phyloP scores from a whole-genome alignment of 441 rosid species.

The Mallotus repandus region DNA sequence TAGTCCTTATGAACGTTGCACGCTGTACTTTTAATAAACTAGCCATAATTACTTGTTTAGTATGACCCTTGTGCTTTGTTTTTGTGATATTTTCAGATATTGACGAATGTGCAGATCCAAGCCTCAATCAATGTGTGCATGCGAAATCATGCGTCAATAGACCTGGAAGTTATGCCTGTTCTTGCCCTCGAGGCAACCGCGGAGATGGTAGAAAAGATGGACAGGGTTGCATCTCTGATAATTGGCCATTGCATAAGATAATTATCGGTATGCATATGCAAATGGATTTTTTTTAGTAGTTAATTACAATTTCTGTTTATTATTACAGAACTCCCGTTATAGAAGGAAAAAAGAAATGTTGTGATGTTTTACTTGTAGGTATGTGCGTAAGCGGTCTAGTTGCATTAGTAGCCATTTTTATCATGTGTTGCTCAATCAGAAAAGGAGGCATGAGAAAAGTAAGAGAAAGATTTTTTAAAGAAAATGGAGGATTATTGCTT shows the following conservation, averaged over 20 bases:
- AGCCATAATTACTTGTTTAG: too few species aligned
- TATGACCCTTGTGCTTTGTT: not conserved
- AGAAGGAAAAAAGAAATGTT: not conserved
- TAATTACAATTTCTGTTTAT: not conserved
- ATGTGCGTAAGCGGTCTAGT: conserved; percentile 17
- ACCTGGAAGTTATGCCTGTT: conserved; percentile 21
- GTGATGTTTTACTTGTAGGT: conserved; percentile 11
- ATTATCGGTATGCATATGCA: not conserved
- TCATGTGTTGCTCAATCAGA: conserved; percentile 14
- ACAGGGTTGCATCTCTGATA: not conserved
- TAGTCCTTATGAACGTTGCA: too few species aligned
- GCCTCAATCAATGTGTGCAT: not conserved
- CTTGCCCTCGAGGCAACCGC: conserved; percentile 6
- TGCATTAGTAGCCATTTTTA: not conserved
- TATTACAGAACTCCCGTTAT: not conserved
- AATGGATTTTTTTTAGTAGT: not conserved
- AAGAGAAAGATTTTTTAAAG: conserved; percentile 26
- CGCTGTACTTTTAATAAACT: too few species aligned
- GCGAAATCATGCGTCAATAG: not conserved
- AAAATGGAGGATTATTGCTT: conserved; percentile 40
- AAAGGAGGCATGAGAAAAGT: conserved; percentile 22
- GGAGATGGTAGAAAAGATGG: conserved; percentile 6
- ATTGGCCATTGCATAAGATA: not conserved
- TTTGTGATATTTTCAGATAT: conserved; percentile 16
- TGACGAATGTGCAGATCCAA: conserved; percentile 17